A percentile compares a stretch with the other conserved stretches of the same genome.
Evolutionary conservation across 2,329 filamentous ascomycete species (phyloP).

Genomic region (Fonsecaea pedrosoi): DNA sequence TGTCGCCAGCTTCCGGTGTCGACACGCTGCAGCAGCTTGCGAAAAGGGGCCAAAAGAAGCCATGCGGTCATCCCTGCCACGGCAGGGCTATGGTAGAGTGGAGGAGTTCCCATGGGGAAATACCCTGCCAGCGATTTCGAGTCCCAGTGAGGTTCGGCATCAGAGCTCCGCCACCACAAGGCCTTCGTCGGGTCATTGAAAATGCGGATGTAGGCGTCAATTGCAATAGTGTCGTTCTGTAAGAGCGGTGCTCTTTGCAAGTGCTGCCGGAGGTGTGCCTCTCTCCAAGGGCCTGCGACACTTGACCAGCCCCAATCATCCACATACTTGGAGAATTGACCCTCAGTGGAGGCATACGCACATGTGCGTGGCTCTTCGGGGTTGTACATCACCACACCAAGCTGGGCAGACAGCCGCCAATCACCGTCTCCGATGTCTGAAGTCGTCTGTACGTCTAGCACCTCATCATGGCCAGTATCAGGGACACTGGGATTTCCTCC

Average conservation of each 20-base stretch:
- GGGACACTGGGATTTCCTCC: neutral
- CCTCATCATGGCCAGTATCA: conserved; percentile 9
- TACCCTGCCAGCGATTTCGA: conserved; percentile 64
- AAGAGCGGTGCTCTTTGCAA: conserved; percentile 65
- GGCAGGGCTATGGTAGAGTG: conserved; percentile 54
- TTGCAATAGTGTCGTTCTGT: conserved; percentile 66
- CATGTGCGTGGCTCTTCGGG: conserved; percentile 66
- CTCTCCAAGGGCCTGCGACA: conserved; percentile 65
- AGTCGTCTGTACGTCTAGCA: conserved; percentile 1
- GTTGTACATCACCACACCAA: conserved; percentile 68
- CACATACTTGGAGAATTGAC: conserved; percentile 65
- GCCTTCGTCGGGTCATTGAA: conserved; percentile 66
- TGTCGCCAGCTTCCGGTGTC: conserved; percentile 55
- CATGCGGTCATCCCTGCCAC: conserved; percentile 65
- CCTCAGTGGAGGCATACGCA: conserved; percentile 62
- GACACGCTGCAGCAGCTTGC: conserved; percentile 60
- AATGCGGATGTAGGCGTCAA: conserved; percentile 67
- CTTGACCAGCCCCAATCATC: conserved; percentile 70
- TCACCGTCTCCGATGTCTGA: conserved; percentile 35
- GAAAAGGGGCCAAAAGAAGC: conserved; percentile 66
- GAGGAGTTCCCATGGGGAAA: conserved; percentile 57
- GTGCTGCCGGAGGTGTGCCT: conserved; percentile 64
- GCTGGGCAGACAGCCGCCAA: conserved; percentile 63
- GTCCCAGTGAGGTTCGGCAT: conserved; percentile 59
- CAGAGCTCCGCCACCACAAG: conserved; percentile 65